Evolutionary conservation across 352 stramenopile species (phyloP).

Genomic region (Globisporangium nagaii): DNA sequence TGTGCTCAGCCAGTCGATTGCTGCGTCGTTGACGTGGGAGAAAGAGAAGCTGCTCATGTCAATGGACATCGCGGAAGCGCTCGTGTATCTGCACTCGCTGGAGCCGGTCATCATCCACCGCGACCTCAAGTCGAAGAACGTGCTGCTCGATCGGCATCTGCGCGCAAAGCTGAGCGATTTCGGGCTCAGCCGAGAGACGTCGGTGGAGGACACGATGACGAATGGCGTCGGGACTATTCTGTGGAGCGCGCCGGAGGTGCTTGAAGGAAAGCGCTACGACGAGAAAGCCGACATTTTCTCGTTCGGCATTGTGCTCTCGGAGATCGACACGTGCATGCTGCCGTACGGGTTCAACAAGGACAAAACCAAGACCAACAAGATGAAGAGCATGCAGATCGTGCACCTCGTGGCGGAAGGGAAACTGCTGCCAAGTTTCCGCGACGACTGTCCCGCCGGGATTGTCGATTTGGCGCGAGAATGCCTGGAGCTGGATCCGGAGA

Average conservation of each 20-base stretch:
- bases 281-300: conserved; percentile 79
- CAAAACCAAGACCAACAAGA: conserved; percentile 44
- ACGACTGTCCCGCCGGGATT: conserved; percentile 50
- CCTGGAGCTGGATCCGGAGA: conserved; percentile 51
- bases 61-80: conserved; percentile 58
- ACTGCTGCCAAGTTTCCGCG: conserved; percentile 64
- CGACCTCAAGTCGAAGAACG: conserved; percentile 73
- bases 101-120: conserved; percentile 64
- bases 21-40: conserved; percentile 40
- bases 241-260: conserved; percentile 64
- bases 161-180: conserved; percentile 74
- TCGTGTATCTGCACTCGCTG: conserved; percentile 70
- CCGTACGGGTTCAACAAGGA: conserved; percentile 64
- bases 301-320: conserved; percentile 65
- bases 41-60: conserved; percentile 56
- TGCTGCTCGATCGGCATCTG: conserved; percentile 52
- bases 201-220: conserved; percentile 70
- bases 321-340: conserved; percentile 72
- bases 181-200: conserved; percentile 57
- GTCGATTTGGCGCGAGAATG: conserved; percentile 52
- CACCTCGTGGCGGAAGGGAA: conserved; percentile 74
- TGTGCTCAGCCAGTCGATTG: conserved; percentile 32
- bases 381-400: conserved; percentile 83
- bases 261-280: conserved; percentile 70
- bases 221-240: conserved; percentile 72